Evolutionary conservation across 129 eudicot genomes (phyloP).

Genomic region (Chrysanthemum makinoi): DNA sequence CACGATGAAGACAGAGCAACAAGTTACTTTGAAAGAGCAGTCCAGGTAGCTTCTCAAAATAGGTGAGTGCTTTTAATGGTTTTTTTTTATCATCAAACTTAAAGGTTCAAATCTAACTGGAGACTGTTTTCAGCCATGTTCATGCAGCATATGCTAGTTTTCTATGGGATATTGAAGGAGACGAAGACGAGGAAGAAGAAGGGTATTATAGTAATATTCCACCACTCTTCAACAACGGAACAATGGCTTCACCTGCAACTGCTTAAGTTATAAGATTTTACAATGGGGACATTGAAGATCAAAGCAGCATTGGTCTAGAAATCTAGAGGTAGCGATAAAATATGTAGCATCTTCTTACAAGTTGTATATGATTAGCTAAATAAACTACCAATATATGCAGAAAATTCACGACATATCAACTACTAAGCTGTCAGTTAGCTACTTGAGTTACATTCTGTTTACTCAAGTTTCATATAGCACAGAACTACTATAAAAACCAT

Average conservation of each 20-base stretch:
- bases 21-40: slow-evolving; percentile 73
- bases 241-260: slow-evolving; percentile 53
- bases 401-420: background rate
- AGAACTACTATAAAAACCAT: background rate
- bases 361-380: slow-evolving; percentile 7
- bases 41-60: slow-evolving; percentile 62
- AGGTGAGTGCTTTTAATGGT: slow-evolving; percentile 37
- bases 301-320: background rate
- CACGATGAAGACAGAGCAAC: slow-evolving; percentile 60
- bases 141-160: slow-evolving; percentile 90
- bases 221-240: slow-evolving; percentile 31
- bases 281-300: slow-evolving; percentile 21
- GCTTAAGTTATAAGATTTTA: slow-evolving; percentile 25
- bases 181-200: slow-evolving; percentile 42
- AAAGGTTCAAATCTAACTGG: background rate
- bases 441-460: background rate
- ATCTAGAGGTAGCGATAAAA: slow-evolving; percentile 1
- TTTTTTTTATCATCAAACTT: background rate
- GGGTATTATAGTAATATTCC: slow-evolving; percentile 27
- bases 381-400: slow-evolving; percentile 5
- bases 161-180: slow-evolving; percentile 71
- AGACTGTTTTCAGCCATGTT: slow-evolving; percentile 53
- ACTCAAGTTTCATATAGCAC: background rate
- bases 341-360: slow-evolving; percentile 5
- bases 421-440: background rate